These are phyloP conservation scores for Melampsora larici-populina DNA, from an alignment of 1,284 basidiomycete genomes.

Conservation along the genomic window DNA sequence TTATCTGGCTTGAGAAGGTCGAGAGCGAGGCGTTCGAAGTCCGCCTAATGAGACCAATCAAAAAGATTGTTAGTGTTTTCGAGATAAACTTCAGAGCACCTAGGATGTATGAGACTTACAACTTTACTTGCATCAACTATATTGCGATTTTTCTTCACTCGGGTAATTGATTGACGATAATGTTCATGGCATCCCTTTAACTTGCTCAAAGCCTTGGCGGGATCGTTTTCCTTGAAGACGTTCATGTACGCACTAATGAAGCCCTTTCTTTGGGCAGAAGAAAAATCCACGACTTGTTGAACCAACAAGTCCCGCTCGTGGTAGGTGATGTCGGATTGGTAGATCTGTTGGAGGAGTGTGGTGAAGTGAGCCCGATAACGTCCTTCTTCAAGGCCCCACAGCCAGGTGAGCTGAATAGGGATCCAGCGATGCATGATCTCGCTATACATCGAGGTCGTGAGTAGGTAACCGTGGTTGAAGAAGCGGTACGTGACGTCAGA, in stretches of 20 bases:
- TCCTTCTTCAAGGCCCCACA: neutral
- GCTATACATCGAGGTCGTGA: slow-evolving; percentile 10
- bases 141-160: neutral
- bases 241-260: slow-evolving; percentile 9
- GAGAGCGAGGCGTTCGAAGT: too few species aligned
- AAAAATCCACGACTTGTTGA: too few species aligned
- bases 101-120: neutral
- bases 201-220: too few species aligned
- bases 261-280: neutral
- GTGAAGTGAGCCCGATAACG: too few species aligned
- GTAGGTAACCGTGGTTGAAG: too few species aligned
- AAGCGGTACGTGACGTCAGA: slow-evolving; percentile 6
- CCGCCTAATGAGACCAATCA: too few species aligned
- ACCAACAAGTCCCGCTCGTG: neutral
- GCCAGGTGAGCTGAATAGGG: slow-evolving; percentile 3
- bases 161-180: neutral
- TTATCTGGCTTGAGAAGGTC: too few species aligned
- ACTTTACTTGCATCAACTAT: neutral
- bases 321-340: neutral
- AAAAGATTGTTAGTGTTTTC: too few species aligned
- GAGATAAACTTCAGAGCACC: too few species aligned
- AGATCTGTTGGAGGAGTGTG: neutral
- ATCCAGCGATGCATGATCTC: neutral
- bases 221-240: neutral
- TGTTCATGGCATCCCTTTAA: slow-evolving; percentile 16